Conservation (phyloP, 805 yeast genomes). For the Schizosaccharomyces osmophilus region DNA sequence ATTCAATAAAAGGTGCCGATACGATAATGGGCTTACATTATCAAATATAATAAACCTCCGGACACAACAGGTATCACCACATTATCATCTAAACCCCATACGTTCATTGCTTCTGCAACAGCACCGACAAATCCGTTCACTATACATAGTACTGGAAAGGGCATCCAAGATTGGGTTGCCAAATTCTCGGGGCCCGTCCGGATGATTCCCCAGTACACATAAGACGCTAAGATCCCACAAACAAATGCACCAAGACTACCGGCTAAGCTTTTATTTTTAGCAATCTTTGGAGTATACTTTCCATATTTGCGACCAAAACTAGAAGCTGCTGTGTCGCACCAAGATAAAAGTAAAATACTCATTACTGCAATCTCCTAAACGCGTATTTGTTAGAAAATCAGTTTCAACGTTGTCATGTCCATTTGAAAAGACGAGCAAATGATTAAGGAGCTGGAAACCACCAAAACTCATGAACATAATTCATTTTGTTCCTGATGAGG, state of each 20-base stretch:
- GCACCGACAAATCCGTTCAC: slow-evolving; percentile 65
- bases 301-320: slow-evolving; percentile 78
- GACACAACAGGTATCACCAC: slow-evolving; percentile 81
- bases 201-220: slow-evolving; percentile 44
- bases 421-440: too few species aligned
- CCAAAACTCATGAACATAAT: too few species aligned
- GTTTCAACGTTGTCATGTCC: too few species aligned
- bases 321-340: slow-evolving; percentile 96
- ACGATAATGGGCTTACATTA: slow-evolving; percentile 13
- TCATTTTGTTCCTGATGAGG: too few species aligned
- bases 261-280: slow-evolving; percentile 58
- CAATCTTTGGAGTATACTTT: slow-evolving; percentile 52
- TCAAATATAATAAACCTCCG: slow-evolving; percentile 32
- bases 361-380: slow-evolving; percentile 52
- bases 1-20: neutral
- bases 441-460: too few species aligned
- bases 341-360: slow-evolving; percentile 58
- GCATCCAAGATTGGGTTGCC: slow-evolving; percentile 10
- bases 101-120: slow-evolving; percentile 58
- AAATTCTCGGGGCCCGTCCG: slow-evolving; percentile 28
- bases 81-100: slow-evolving; percentile 68
- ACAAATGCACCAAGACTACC: slow-evolving; percentile 73
- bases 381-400: too few species aligned
- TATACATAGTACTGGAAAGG: slow-evolving; percentile 26
- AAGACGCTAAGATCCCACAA: slow-evolving; percentile 44